Base-by-base conservation (phyloP, 805 yeast genomes). In the Metschnikowia drakensbergensis region DNA sequence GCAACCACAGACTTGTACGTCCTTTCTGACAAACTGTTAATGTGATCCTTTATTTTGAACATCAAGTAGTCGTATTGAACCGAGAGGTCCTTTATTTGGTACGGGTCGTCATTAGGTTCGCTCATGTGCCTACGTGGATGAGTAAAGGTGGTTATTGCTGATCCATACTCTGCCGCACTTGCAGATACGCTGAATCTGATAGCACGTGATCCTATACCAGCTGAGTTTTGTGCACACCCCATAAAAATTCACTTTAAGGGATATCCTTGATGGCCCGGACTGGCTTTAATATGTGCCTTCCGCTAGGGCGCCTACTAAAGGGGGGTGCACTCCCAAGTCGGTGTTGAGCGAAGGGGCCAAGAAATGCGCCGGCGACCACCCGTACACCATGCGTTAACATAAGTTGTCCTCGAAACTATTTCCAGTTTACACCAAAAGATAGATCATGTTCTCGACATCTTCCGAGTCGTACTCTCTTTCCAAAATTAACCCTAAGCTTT, bases 21-120 rank as follows among this genome's bases (percentile, higher is more conserved):
- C n/a, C 45, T 47, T 11, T 77, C 75, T 6, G 81, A 72, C 25
- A 83, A 62, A 2, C 70, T 65, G 23, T 73, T 65, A 5, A 85
- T 74, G 46, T 76, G 74, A 51, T 82, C 86, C 40, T 76, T 74
- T 44, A 86, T 82, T 59, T 79, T 81, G 66, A 71, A 83, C 60
- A 85, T 61, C 35, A 86, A 63, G 55, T 84, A 83, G 57, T 86
- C 92, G 60, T 78, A 85, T 46, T 76, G 77, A 25, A 83, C 68
- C 0, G 86, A 79, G 37, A 86, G 66, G 48, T 77, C 74, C 55
- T 80, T 77, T 13, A 86, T 73, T 9, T 82, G 79, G 26, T 86
- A 66, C 1, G 89, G 88, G 63, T 86, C 91, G 25, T 75, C 79
- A 32, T 37, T 42, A 4, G 45, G 32, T 30, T 40, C 43, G 25